These are phyloP conservation scores for Asterella californica DNA, from an alignment of 225 moss, liverwort and hornwort genomes.

Conservation along the genomic window DNA sequence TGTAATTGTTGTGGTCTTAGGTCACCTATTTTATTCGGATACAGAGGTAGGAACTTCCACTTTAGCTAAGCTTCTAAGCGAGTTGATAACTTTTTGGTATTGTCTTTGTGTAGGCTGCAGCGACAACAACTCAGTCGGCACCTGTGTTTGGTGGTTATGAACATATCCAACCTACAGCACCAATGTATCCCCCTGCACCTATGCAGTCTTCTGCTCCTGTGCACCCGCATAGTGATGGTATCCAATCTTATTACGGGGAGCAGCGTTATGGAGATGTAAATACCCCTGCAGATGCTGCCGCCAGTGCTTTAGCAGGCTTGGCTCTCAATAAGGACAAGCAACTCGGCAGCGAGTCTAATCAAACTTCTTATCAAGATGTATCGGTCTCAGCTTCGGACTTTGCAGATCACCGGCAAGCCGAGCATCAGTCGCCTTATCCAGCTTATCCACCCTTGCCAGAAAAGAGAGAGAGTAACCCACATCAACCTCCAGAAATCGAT, in stretches of 20 bases:
- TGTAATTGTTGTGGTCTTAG: not conserved
- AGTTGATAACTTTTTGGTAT: not conserved
- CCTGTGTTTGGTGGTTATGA: constrained; percentile 12
- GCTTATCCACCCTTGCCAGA: not conserved
- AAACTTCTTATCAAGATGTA: not conserved
- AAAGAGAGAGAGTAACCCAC: constrained; percentile 5
- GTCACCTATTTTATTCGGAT: not conserved
- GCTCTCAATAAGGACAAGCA: constrained; percentile 15
- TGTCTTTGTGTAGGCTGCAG: constrained; percentile 5
- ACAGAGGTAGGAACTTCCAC: not conserved
- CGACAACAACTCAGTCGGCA: not conserved
- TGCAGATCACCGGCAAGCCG: not conserved
- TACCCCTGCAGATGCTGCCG: constrained; percentile 24
- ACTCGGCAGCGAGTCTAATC: not conserved
- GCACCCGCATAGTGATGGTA: not conserved
- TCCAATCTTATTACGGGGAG: not conserved
- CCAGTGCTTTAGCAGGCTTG: constrained; percentile 27
- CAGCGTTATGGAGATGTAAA: not conserved
- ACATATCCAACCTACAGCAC: not conserved
- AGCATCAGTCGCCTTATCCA: not conserved
- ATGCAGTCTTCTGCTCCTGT: constrained; percentile 12
- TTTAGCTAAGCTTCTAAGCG: not conserved
- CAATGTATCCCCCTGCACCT: constrained; percentile 15
- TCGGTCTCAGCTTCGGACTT: not conserved
- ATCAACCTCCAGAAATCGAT: not conserved